Evolutionary conservation across 2,329 filamentous ascomycete species (phyloP).

Genomic region (Aspergillus amoenus): DNA sequence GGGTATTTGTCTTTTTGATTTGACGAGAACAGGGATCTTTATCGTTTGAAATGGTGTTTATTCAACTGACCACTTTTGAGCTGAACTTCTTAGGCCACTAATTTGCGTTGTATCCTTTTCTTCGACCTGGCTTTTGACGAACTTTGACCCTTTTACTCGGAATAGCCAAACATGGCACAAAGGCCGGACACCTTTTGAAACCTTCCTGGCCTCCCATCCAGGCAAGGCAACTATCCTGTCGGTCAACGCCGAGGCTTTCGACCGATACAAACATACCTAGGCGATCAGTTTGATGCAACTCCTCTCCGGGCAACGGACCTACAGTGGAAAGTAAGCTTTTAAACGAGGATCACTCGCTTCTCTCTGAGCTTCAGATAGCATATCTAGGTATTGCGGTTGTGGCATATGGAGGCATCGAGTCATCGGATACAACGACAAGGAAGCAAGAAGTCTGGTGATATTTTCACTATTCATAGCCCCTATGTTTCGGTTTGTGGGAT

Average conservation of each 20-base stretch:
- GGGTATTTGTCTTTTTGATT: neutral
- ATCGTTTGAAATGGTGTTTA: neutral
- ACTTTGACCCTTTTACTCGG: neutral
- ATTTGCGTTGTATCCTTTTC: neutral
- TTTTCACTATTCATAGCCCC: constrained; percentile 42
- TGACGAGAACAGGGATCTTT: neutral
- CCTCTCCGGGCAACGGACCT: constrained; percentile 18
- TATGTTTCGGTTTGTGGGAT: constrained; percentile 42
- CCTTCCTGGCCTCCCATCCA: neutral
- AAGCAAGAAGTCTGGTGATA: constrained; percentile 37
- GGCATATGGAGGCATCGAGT: constrained; percentile 44
- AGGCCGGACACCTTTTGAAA: neutral
- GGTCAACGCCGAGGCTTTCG: constrained; percentile 30
- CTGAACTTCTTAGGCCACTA: neutral
- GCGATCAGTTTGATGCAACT: constrained; percentile 19
- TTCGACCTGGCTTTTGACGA: neutral
- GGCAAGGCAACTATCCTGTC: neutral
- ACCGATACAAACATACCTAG: constrained; percentile 45
- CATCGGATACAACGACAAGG: constrained; percentile 46
- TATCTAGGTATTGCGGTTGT: constrained; percentile 34
- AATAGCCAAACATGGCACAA: neutral
- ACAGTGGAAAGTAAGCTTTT: constrained; percentile 49
- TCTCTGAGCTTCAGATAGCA: constrained; percentile 38
- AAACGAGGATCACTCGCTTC: constrained; percentile 39
- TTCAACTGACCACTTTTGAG: constrained; percentile 5